These are phyloP conservation scores for Chytriomyces sp. DNA, from an alignment of 192 early-diverging fungal genomes.

Conservation along the genomic window DNA sequence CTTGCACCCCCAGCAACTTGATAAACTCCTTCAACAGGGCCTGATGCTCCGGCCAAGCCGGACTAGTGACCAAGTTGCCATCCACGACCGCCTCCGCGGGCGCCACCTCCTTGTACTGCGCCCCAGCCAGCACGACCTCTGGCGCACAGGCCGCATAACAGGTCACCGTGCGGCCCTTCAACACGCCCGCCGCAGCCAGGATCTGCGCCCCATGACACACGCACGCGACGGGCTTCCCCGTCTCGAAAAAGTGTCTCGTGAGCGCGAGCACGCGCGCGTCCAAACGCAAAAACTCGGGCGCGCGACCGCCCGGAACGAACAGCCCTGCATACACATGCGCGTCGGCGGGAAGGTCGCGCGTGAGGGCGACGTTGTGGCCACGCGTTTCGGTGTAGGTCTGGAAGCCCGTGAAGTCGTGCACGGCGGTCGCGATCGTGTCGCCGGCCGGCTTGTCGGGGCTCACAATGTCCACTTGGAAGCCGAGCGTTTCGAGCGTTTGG, in stretches of 20 bases:
- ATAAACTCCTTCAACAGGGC: slow-evolving; percentile 24
- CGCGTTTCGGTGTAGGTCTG: slow-evolving; percentile 55
- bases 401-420: slow-evolving; percentile 53
- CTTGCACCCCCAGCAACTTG: slow-evolving; percentile 24
- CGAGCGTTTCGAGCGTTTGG: slow-evolving; percentile 53
- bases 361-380: slow-evolving; percentile 52
- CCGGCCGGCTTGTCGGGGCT: slow-evolving; percentile 56
- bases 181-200: slow-evolving; percentile 13
- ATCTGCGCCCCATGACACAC: slow-evolving; percentile 54
- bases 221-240: slow-evolving; percentile 53
- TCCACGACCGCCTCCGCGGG: slow-evolving; percentile 18
- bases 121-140: slow-evolving; percentile 8
- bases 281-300: slow-evolving; percentile 57
- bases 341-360: slow-evolving; percentile 43
- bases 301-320: slow-evolving; percentile 53
- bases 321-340: slow-evolving; percentile 55
- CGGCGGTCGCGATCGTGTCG: slow-evolving; percentile 48
- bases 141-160: slow-evolving; percentile 27
- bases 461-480: slow-evolving; percentile 52
- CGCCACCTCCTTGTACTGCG: not conserved
- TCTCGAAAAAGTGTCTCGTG: slow-evolving; percentile 49
- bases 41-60: slow-evolving; percentile 31
- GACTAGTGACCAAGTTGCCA: slow-evolving; percentile 25
- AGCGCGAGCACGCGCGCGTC: slow-evolving; percentile 52
- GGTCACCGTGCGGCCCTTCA: slow-evolving; percentile 1